Conservation (phyloP, 1,284 basidiomycete genomes). For the Phellopilus nigrolimitatus region DNA sequence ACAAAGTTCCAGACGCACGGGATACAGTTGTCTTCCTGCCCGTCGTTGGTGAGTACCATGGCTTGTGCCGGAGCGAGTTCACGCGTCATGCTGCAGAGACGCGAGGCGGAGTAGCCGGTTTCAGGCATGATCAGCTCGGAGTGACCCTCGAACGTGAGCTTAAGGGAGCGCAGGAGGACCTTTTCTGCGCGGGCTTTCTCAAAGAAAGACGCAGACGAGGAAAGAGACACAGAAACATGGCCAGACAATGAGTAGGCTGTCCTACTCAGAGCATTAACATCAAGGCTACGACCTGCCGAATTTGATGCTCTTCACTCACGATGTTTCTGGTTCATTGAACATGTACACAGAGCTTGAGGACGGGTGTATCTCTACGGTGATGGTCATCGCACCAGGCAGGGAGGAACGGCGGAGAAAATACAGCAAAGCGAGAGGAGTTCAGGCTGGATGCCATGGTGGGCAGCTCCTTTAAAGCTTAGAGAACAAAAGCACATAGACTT, state of each 20-base stretch:
- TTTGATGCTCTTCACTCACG: constrained; percentile 41
- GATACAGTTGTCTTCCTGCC: constrained; percentile 34
- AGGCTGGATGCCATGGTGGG: neutral
- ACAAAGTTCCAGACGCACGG: constrained; percentile 64
- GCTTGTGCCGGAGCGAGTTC: constrained; percentile 51
- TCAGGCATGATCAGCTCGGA: constrained; percentile 54
- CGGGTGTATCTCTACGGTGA: constrained; percentile 58
- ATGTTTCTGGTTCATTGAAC: constrained; percentile 60
- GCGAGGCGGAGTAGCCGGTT: constrained; percentile 56
- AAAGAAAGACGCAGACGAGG: constrained; percentile 46
- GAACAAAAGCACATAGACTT: constrained; percentile 1
- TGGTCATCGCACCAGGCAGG: constrained; percentile 43
- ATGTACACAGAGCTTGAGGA: constrained; percentile 51
- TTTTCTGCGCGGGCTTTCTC: constrained; percentile 42
- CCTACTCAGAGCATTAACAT: constrained; percentile 33
- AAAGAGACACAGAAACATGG: constrained; percentile 55
- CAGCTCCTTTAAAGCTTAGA: neutral
- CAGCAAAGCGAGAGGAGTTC: neutral
- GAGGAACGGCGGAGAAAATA: neutral
- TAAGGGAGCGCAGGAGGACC: constrained; percentile 59
- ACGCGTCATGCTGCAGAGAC: constrained; percentile 60
- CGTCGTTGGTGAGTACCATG: constrained; percentile 57
- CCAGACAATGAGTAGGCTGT: constrained; percentile 76
- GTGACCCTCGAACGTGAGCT: constrained; percentile 73
- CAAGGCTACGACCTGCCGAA: neutral